Evolutionary conservation across 2,329 filamentous ascomycete species (phyloP).

Genomic region (Aspergillus pseudotamarii): DNA sequence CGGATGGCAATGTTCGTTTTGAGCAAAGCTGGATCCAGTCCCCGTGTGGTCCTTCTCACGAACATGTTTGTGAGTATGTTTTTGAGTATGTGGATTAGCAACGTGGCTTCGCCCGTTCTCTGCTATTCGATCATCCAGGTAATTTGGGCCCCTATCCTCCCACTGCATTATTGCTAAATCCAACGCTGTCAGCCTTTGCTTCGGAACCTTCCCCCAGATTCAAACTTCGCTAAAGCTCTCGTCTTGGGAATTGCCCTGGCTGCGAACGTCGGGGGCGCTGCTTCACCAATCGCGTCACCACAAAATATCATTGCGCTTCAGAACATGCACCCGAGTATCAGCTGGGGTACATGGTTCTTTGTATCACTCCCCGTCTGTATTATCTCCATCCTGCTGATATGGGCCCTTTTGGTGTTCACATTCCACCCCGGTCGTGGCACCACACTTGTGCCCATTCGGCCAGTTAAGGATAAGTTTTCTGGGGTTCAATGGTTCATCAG

Average conservation of each 20-base stretch:
- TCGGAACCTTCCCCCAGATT: slow-evolving; percentile 86
- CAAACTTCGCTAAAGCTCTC: slow-evolving; percentile 90
- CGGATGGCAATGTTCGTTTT: slow-evolving; percentile 94
- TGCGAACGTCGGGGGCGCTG: slow-evolving; percentile 93
- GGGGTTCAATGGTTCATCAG: slow-evolving; percentile 93
- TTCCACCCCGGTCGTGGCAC: slow-evolving; percentile 86
- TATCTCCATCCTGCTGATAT: slow-evolving; percentile 84
- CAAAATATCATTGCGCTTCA: slow-evolving; percentile 96
- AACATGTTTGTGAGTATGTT: slow-evolving; percentile 99
- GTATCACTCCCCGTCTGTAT: slow-evolving; percentile 90
- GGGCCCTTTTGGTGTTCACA: slow-evolving; percentile 79
- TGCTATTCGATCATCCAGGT: slow-evolving; percentile 98
- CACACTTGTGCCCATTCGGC: slow-evolving; percentile 86
- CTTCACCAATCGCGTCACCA: slow-evolving; percentile 94
- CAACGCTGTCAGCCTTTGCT: slow-evolving; percentile 73
- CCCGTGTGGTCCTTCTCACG: slow-evolving; percentile 85
- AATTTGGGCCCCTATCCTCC: slow-evolving; percentile 19
- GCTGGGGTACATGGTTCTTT: slow-evolving; percentile 98
- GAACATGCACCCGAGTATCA: slow-evolving; percentile 89
- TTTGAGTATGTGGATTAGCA: slow-evolving; percentile 98
- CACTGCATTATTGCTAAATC: neutral
- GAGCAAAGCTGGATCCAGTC: slow-evolving; percentile 92
- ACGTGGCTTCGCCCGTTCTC: slow-evolving; percentile 92
- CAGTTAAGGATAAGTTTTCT: slow-evolving; percentile 84
- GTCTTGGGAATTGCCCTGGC: slow-evolving; percentile 94